phyloP scores from a whole-genome alignment of 306 rosid species.

The Casuarina cunninghamiana region DNA sequence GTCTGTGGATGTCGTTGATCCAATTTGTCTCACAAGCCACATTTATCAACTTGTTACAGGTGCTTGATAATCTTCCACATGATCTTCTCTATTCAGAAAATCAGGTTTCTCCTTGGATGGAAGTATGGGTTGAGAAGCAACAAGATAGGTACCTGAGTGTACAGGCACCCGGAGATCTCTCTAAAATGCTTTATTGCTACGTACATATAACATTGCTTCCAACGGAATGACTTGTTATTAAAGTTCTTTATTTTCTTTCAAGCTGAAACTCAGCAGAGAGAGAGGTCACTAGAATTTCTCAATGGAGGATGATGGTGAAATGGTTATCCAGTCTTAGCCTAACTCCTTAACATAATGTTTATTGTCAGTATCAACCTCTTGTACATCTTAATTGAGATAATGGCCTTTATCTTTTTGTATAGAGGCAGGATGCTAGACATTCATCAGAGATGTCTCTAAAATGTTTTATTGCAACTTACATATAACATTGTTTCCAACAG shows the following conservation, averaged over 20 bases:
- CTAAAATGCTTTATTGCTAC: constrained; percentile 1
- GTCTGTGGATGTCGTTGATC: not conserved
- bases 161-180: not conserved
- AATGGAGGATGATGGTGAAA: not conserved
- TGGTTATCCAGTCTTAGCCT: not conserved
- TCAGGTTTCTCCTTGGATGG: constrained; percentile 89
- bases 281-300: not conserved
- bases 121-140: constrained; percentile 87
- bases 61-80: constrained; percentile 97
- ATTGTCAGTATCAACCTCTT: not conserved
- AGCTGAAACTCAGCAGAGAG: not conserved
- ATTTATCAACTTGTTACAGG: constrained; percentile 46
- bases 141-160: constrained; percentile 47
- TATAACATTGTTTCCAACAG: not conserved
- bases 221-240: not conserved
- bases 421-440: not conserved
- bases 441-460: not conserved
- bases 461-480: not conserved
- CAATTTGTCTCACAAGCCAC: constrained; percentile 12
- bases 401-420: not conserved
- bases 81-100: constrained; percentile 82
- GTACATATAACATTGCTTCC: not conserved
- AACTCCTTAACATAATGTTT: not conserved
- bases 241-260: constrained; percentile 1
- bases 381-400: not conserved